Percentiles rank a stretch among this genome's conserved stretches.
Evolutionary conservation across 2,329 filamentous ascomycete species (phyloP).

Genomic region (Pestalotiopsis sp.): DNA sequence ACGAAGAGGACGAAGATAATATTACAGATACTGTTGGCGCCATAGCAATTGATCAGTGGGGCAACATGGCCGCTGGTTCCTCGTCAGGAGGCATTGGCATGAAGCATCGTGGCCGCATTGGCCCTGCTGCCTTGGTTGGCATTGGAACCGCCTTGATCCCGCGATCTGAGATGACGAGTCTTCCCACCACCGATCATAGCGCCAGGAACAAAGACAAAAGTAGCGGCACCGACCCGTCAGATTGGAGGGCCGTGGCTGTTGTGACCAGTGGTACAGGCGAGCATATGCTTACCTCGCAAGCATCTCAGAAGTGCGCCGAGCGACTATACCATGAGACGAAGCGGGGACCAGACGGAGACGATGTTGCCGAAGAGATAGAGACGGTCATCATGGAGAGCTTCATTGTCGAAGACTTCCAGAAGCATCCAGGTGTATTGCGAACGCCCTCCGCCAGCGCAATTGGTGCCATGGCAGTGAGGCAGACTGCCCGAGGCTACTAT

Average conservation of each 20-base stretch:
- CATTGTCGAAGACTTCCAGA: conserved; percentile 88
- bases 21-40: conserved; percentile 95
- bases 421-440: conserved; percentile 78
- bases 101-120: conserved; percentile 91
- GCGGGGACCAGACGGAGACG: conserved; percentile 59
- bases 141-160: conserved; percentile 91
- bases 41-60: conserved; percentile 84
- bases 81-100: conserved; percentile 98
- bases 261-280: conserved; percentile 96
- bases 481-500: conserved; percentile 71
- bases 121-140: conserved; percentile 89
- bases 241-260: conserved; percentile 71
- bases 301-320: conserved; percentile 82
- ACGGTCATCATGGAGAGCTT: conserved; percentile 73
- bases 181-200: neutral
- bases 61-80: conserved; percentile 89
- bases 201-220: conserved; percentile 63
- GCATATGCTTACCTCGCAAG: conserved; percentile 95
- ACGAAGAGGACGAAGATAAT: conserved; percentile 48
- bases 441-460: conserved; percentile 86
- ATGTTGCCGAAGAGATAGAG: conserved; percentile 72
- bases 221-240: conserved; percentile 22
- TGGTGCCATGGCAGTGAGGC: conserved; percentile 88
- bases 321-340: conserved; percentile 73
- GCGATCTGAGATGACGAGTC: conserved; percentile 24